Conservation (phyloP, 768 basidiomycete species). For the Suillus weaverae region DNA sequence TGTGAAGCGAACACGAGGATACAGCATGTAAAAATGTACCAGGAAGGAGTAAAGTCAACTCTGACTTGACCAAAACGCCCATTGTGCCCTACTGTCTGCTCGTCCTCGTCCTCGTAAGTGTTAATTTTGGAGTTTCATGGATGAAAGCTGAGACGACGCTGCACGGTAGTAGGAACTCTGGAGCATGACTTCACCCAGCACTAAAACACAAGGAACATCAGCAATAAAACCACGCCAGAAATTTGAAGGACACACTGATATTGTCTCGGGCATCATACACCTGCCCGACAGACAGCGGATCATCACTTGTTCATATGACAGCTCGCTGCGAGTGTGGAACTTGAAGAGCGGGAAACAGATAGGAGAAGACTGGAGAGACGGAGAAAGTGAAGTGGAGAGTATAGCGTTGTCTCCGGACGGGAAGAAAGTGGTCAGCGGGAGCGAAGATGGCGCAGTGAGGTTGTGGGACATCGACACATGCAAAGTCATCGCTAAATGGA, state of each 20-base stretch:
- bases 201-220: too few species aligned
- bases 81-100: not conserved
- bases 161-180: not conserved
- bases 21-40: not conserved
- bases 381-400: not conserved
- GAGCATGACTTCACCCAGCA: too few species aligned
- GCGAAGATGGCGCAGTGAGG: accelerated
- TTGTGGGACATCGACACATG: not conserved
- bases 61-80: not conserved
- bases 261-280: too few species aligned
- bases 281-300: too few species aligned
- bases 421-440: not conserved
- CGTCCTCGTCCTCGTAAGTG: not conserved
- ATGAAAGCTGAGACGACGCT: not conserved
- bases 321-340: not conserved
- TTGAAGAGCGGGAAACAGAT: not conserved
- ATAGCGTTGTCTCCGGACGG: not conserved
- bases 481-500: not conserved
- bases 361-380: not conserved
- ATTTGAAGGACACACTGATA: too few species aligned
- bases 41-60: not conserved
- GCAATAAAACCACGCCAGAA: too few species aligned
- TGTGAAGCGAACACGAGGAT: not conserved
- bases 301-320: too few species aligned
- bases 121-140: not conserved